These are phyloP conservation scores for Pleurotus salmoneostramineus DNA, from an alignment of 768 basidiomycete species.

Conservation along the genomic window DNA sequence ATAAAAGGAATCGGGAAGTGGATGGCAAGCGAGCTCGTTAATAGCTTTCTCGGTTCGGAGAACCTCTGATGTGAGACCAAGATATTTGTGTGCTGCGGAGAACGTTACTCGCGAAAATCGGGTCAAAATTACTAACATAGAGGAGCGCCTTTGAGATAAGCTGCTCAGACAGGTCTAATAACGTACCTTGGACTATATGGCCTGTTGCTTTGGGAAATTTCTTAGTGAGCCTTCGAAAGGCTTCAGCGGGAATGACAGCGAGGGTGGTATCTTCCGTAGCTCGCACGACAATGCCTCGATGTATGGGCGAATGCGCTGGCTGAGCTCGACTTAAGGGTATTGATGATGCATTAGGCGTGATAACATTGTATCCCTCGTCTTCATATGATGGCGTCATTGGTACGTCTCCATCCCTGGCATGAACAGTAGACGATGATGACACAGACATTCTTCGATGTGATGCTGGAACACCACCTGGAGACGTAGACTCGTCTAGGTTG, in stretches of 20 bases:
- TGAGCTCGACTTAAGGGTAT: constrained; percentile 5
- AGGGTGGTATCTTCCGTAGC: constrained; percentile 93
- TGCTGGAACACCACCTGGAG: constrained; percentile 12
- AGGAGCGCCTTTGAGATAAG: neutral
- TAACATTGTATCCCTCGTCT: constrained; percentile 12
- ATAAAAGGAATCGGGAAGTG: constrained; percentile 87
- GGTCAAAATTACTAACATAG: constrained; percentile 79
- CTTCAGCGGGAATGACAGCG: constrained; percentile 98
- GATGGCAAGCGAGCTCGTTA: constrained; percentile 95
- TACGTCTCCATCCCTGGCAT: constrained; percentile 27
- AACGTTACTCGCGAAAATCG: constrained; percentile 97
- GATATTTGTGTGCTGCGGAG: constrained; percentile 93
- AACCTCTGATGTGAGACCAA: constrained; percentile 92
- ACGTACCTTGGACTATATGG: constrained; percentile 86
- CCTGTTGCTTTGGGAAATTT: constrained; percentile 97
- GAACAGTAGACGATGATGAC: constrained; percentile 71
- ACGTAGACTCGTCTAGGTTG: constrained; percentile 20
- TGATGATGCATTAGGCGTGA: constrained; percentile 1
- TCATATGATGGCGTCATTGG: constrained; percentile 24
- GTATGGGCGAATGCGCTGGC: constrained; percentile 29
- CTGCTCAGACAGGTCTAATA: neutral
- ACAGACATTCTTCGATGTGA: constrained; percentile 36
- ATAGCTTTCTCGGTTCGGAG: constrained; percentile 96
- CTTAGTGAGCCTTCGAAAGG: constrained; percentile 89
- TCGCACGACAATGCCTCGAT: constrained; percentile 82